Base-by-base conservation (phyloP, 495 filamentous ascomycete species). In the Massariosphaeria phaeospora region DNA sequence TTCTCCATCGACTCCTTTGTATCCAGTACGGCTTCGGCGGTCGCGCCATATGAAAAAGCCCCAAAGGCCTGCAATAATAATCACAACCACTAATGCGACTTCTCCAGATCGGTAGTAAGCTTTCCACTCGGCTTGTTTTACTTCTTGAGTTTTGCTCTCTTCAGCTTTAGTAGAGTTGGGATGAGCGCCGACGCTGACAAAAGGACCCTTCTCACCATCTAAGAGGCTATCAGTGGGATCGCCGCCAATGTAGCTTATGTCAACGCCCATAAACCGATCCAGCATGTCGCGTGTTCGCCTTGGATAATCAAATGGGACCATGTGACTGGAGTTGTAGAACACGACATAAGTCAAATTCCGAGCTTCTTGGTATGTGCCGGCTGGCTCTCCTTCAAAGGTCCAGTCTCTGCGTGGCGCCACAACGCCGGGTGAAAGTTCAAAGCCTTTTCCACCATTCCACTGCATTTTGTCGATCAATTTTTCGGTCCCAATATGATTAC, bases 401-500 rank as follows among this genome's bases (percentile, higher is more conserved):
- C 93, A 98, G 64, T 94, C 84, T 38, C 88, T 84, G 4, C 88
- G 83, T 10, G 90, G 89, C 6, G 93, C 91, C 88, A 86, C 93
- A 17, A 85, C 88, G 2, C 94, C 94, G 0, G 89, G 88, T 1
- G 86, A 84, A 4, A 89, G 75, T 63, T 98, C 91, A 62, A 97
- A 96, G 24, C 93, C 93, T 39, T 82, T 89, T 17, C 83, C 91
- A 29, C 84, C 88, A 64, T 87, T 89, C 88, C 89, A 98, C 59
- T 85, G 73, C 82, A 98, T 85, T 70, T 88, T 89, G 68, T 86
- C 81, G 67, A 98, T 96, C 40, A 96, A 67, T 24, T 85, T 79
- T 66, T 98, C 93, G 1, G 93, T 98, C 41, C 93, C 93, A 15
- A 97, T 74, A 67, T 98, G 90, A 67, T 97, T 98, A 76, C 93